Conservation (phyloP, 2,329 filamentous ascomycete species). For the Pezicula neosporulosa region DNA sequence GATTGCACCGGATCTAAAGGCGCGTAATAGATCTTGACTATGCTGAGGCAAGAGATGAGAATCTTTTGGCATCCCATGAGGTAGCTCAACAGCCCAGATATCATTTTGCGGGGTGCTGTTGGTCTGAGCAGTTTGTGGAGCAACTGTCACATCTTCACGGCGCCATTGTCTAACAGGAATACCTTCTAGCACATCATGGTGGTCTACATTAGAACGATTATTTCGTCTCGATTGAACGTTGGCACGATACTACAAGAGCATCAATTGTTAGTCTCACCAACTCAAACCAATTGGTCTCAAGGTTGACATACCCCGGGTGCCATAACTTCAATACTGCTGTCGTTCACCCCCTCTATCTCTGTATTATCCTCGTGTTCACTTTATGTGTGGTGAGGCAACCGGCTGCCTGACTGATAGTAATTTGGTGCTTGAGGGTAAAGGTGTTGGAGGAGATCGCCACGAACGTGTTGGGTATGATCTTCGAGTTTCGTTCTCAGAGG, state of each 20-base stretch:
- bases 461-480: no score
- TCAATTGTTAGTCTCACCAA: background rate
- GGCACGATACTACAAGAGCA: slow-evolving; percentile 20
- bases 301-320: background rate
- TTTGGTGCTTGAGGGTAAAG: no score
- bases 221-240: slow-evolving; percentile 21
- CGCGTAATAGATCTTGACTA: slow-evolving; percentile 78
- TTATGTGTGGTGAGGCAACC: background rate
- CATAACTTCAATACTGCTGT: background rate
- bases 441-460: no score
- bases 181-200: slow-evolving; percentile 51
- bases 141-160: slow-evolving; percentile 64
- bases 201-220: slow-evolving; percentile 31
- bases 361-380: background rate
- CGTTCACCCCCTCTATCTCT: background rate
- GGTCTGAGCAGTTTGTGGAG: slow-evolving; percentile 62
- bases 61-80: slow-evolving; percentile 81
- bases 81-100: slow-evolving; percentile 71
- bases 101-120: slow-evolving; percentile 57
- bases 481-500: no score
- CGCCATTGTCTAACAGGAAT: slow-evolving; percentile 91
- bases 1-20: slow-evolving; percentile 71
- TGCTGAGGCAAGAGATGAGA: slow-evolving; percentile 72
- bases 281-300: background rate
- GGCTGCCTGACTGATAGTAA: no score